Evolutionary conservation across 2,329 filamentous ascomycete species (phyloP).

Genomic region (Fusarium floridanum): DNA sequence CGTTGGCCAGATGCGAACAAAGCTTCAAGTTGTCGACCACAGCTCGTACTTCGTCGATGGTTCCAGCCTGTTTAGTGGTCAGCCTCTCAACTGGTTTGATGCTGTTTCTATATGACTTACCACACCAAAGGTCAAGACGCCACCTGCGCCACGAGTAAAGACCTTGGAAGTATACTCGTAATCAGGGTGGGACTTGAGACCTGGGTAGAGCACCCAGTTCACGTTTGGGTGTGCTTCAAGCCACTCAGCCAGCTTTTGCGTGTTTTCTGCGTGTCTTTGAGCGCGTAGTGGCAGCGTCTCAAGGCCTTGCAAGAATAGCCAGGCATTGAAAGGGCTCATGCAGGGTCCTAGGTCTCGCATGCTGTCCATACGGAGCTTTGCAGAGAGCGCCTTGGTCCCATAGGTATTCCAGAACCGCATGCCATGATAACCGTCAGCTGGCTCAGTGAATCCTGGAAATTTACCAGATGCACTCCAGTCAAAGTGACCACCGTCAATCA

Average conservation of each 20-base stretch:
- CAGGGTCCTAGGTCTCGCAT: conserved; percentile 4
- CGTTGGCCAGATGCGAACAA: conserved; percentile 69
- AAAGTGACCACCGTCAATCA: conserved; percentile 90
- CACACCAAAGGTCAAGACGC: conserved; percentile 76
- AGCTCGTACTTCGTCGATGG: not conserved
- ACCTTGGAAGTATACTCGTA: conserved; percentile 77
- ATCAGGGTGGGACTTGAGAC: conserved; percentile 61
- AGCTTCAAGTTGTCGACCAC: conserved; percentile 55
- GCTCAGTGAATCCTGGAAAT: not conserved
- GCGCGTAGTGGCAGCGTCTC: conserved; percentile 8
- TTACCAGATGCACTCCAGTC: conserved; percentile 78
- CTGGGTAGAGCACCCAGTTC: conserved; percentile 6
- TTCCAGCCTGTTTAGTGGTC: not conserved
- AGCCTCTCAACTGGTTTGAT: not conserved
- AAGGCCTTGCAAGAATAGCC: conserved; percentile 7
- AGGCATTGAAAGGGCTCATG: not conserved
- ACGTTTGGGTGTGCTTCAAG: conserved; percentile 8
- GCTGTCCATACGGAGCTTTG: not conserved
- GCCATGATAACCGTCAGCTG: not conserved
- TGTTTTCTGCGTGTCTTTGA: conserved; percentile 4
- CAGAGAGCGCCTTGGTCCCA: not conserved
- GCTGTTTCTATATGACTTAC: not conserved
- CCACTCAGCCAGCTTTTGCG: not conserved
- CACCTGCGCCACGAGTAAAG: conserved; percentile 75
- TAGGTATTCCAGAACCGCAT: conserved; percentile 9